Evolutionary conservation across 768 basidiomycete genomes (phyloP).

Genomic region (Trametes maxima): DNA sequence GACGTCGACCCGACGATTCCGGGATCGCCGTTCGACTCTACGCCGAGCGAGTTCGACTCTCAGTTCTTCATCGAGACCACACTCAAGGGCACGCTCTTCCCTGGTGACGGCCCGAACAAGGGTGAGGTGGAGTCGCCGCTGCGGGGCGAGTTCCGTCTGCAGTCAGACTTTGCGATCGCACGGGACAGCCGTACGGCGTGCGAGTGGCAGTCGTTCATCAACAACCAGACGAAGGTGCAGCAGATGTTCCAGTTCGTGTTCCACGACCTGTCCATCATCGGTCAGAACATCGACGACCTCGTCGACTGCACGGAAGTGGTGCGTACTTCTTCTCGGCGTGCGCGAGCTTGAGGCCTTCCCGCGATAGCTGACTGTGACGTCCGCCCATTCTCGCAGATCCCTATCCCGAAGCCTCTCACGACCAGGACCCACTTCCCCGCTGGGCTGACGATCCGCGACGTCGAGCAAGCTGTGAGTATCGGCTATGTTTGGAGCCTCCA

Average conservation of each 20-base stretch:
- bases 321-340: neutral
- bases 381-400: neutral
- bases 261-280: conserved; percentile 32
- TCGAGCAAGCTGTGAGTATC: conserved; percentile 27
- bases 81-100: conserved; percentile 37
- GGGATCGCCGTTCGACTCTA: conserved; percentile 39
- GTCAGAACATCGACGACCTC: conserved; percentile 23
- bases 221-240: conserved; percentile 25
- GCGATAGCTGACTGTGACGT: neutral
- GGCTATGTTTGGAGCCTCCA: neutral
- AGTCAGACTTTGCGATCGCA: conserved; percentile 29
- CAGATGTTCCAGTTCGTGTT: conserved; percentile 27
- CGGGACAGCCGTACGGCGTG: conserved; percentile 28
- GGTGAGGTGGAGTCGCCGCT: conserved; percentile 27
- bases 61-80: conserved; percentile 43
- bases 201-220: conserved; percentile 31
- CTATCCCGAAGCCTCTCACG: conserved; percentile 5
- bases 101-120: conserved; percentile 23
- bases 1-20: conserved; percentile 30
- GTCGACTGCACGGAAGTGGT: conserved; percentile 15
- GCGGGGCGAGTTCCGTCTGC: conserved; percentile 28
- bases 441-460: conserved; percentile 22
- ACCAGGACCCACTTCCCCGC: conserved; percentile 25
- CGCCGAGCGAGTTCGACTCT: conserved; percentile 31
- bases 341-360: neutral